Percentiles rank a stretch among this genome's conserved stretches.
Conservation (phyloP, 192 early-diverging fungal genomes). For the Geranomyces michiganensis region DNA sequence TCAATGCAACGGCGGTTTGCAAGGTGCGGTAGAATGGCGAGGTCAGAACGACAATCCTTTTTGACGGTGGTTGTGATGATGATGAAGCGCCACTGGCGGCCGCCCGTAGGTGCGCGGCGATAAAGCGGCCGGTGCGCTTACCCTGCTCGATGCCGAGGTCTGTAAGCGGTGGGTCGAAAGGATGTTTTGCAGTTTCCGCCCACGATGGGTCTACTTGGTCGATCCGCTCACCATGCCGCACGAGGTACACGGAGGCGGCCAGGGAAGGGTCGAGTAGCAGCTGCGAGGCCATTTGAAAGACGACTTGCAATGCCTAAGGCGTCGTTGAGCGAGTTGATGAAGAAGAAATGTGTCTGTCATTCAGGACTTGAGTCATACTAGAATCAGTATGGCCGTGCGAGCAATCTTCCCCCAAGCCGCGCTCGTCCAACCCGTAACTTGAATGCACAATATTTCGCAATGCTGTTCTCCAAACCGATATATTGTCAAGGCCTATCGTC, state of each 20-base stretch:
- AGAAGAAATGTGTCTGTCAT: too few species aligned
- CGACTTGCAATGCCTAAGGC: too few species aligned
- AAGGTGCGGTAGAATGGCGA: constrained; percentile 25
- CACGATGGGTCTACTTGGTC: constrained; percentile 24
- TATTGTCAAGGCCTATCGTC: not conserved
- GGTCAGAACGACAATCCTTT: not conserved
- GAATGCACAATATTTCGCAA: too few species aligned
- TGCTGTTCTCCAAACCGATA: not conserved
- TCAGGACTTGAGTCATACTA: too few species aligned
- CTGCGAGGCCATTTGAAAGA: too few species aligned
- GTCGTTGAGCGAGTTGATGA: too few species aligned
- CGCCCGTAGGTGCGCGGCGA: constrained; percentile 2
- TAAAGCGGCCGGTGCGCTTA: constrained; percentile 6
- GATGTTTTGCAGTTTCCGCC: constrained; percentile 5
- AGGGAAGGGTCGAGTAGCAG: constrained; percentile 3
- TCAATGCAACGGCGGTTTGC: constrained; percentile 11
- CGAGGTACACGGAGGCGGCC: constrained; percentile 5
- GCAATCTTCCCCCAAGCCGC: too few species aligned
- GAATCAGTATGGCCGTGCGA: too few species aligned
- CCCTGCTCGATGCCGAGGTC: constrained; percentile 19
- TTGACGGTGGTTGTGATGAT: not conserved
- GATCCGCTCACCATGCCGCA: constrained; percentile 22
- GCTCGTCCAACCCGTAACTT: too few species aligned
- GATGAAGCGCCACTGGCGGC: not conserved
- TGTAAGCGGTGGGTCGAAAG: constrained; percentile 21